phyloP scores from a whole-genome alignment of 805 yeast species.

The Torulaspora franciscae region DNA sequence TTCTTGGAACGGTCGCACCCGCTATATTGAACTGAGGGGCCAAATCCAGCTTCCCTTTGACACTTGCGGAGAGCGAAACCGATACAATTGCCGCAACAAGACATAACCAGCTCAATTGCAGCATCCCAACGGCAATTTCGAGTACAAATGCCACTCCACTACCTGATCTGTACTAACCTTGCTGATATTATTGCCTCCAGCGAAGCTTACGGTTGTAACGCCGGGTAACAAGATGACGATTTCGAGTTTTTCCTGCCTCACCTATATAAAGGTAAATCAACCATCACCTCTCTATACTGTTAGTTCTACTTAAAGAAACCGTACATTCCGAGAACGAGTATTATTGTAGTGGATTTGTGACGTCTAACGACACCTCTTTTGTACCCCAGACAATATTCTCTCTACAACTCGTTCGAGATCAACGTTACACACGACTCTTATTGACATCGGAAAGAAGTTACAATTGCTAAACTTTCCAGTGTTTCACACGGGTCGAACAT shows the following conservation, averaged over 20 bases:
- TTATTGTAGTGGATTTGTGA: constrained; percentile 38
- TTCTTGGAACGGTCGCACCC: constrained; percentile 21
- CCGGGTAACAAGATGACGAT: background rate
- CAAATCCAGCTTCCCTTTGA: constrained; percentile 30
- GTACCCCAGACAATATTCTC: constrained; percentile 33
- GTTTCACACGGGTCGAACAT: constrained; percentile 31
- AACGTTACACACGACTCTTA: constrained; percentile 11
- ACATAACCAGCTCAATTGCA: constrained; percentile 4
- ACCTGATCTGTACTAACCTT: background rate
- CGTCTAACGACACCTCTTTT: background rate
- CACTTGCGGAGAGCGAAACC: constrained; percentile 17
- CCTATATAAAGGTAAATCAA: background rate
- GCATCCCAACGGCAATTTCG: background rate
- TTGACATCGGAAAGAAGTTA: constrained; percentile 12
- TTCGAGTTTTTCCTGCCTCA: background rate
- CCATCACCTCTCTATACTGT: background rate
- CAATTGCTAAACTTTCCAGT: constrained; percentile 11
- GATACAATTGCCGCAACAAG: constrained; percentile 10
- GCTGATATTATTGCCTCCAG: background rate
- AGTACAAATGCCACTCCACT: background rate
- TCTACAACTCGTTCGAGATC: constrained; percentile 39
- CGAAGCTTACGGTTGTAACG: too few species aligned
- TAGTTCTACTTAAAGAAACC: constrained; percentile 15
- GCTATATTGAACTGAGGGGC: constrained; percentile 16
- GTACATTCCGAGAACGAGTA: constrained; percentile 37